phyloP scores from a whole-genome alignment of 2,329 filamentous ascomycete genomes.

The Penicillium italicum region DNA sequence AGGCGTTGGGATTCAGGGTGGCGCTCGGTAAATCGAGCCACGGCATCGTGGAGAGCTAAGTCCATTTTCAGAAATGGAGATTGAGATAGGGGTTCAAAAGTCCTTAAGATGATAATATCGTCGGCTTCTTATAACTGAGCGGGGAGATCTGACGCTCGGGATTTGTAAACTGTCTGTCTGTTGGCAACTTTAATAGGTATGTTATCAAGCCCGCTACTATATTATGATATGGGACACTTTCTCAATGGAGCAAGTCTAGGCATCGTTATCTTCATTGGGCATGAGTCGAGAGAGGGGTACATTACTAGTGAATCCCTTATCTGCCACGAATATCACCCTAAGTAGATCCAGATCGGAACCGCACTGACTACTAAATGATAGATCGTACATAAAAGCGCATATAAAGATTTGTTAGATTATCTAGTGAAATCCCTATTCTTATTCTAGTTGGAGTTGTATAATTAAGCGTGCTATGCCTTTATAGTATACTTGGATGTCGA shows the following conservation, averaged over 20 bases:
- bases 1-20: slow-evolving; percentile 10
- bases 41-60: background rate
- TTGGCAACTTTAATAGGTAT: background rate
- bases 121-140: background rate
- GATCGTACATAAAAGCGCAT: no score
- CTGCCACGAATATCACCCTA: background rate
- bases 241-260: background rate
- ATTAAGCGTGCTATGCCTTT: no score
- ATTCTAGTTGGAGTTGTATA: no score
- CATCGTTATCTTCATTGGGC: background rate
- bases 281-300: background rate
- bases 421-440: no score
- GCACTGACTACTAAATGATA: no score
- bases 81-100: no score
- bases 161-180: background rate
- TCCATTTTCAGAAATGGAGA: background rate
- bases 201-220: background rate
- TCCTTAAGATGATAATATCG: background rate
- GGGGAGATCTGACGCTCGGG: background rate
- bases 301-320: background rate
- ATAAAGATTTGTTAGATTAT: no score
- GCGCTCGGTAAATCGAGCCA: background rate
- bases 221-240: background rate
- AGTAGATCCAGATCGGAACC: background rate
- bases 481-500: no score